These are phyloP conservation scores for Tolypocladium tundrense DNA, from an alignment of 2,329 filamentous ascomycete genomes.

Conservation along the genomic window DNA sequence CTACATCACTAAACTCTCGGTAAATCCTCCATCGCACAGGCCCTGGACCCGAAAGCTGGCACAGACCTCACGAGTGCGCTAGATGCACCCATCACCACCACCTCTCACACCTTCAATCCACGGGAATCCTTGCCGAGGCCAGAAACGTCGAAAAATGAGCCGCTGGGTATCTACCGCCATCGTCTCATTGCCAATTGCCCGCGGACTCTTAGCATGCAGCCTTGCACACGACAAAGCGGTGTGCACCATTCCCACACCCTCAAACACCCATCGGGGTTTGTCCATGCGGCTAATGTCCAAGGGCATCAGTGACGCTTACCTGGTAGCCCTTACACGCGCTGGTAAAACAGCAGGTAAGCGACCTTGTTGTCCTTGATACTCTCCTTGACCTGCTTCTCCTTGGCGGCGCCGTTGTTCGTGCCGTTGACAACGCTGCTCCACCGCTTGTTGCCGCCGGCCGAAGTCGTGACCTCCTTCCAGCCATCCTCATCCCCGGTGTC, in stretches of 20 bases:
- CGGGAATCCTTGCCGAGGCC: constrained; percentile 14
- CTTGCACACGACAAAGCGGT: neutral
- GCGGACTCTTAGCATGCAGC: constrained; percentile 1
- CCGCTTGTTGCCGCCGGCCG: constrained; percentile 54
- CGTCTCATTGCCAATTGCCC: constrained; percentile 9
- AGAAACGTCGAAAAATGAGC: constrained; percentile 14
- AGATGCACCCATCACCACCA: neutral
- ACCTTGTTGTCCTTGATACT: constrained; percentile 87
- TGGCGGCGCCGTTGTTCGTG: constrained; percentile 41
- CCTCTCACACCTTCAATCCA: constrained; percentile 3
- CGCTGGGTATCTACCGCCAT: constrained; percentile 10
- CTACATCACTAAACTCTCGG: neutral
- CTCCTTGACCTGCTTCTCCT: constrained; percentile 49
- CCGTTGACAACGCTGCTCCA: constrained; percentile 64
- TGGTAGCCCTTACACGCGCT: constrained; percentile 47
- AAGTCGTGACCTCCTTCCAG: constrained; percentile 71
- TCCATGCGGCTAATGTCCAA: neutral
- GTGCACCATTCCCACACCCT: neutral
- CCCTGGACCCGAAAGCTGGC: neutral
- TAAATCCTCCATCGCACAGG: neutral
- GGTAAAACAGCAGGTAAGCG: constrained; percentile 93
- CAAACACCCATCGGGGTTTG: neutral
- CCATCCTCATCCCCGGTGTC: constrained; percentile 57
- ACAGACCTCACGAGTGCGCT: neutral
- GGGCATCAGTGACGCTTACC: neutral